Evolutionary conservation across 495 filamentous ascomycete genomes (phyloP).

Genomic region (Neurospora africana): DNA sequence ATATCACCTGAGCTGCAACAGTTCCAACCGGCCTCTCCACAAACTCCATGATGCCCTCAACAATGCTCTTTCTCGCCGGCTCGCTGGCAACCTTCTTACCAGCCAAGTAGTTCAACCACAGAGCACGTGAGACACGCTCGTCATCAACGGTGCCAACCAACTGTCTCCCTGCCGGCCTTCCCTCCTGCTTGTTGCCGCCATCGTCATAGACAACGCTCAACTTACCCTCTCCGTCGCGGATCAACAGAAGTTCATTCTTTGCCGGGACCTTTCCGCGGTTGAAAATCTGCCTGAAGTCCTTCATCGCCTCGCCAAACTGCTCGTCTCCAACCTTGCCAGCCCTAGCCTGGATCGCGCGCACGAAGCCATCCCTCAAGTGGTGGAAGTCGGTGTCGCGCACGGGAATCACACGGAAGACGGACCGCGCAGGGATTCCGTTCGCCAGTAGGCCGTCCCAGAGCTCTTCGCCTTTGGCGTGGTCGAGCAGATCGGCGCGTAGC

Average conservation of each 20-base stretch:
- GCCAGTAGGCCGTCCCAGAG: constrained; percentile 65
- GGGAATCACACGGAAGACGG: constrained; percentile 68
- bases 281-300: constrained; percentile 67
- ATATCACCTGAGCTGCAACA: constrained; percentile 59
- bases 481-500: constrained; percentile 56
- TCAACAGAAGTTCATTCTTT: constrained; percentile 60
- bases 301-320: constrained; percentile 57
- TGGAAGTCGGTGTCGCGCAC: constrained; percentile 82
- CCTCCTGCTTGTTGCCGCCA: constrained; percentile 35
- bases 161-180: constrained; percentile 25
- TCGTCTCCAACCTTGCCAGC: constrained; percentile 55
- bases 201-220: constrained; percentile 61
- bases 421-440: constrained; percentile 49
- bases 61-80: constrained; percentile 64
- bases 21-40: constrained; percentile 85
- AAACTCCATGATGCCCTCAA: constrained; percentile 78
- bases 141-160: constrained; percentile 60
- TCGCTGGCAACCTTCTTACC: constrained; percentile 84
- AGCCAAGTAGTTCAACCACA: constrained; percentile 86
- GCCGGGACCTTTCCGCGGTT: constrained; percentile 66
- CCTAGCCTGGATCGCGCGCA: constrained; percentile 69
- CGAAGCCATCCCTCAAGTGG: constrained; percentile 84
- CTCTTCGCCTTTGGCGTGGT: constrained; percentile 53
- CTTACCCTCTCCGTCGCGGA: constrained; percentile 52
- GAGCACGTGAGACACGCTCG: constrained; percentile 63